A percentile compares a stretch with the other conserved stretches of the same genome.
phyloP scores from a whole-genome alignment of 805 yeast genomes.

The Myxozyma lipomycoides region DNA sequence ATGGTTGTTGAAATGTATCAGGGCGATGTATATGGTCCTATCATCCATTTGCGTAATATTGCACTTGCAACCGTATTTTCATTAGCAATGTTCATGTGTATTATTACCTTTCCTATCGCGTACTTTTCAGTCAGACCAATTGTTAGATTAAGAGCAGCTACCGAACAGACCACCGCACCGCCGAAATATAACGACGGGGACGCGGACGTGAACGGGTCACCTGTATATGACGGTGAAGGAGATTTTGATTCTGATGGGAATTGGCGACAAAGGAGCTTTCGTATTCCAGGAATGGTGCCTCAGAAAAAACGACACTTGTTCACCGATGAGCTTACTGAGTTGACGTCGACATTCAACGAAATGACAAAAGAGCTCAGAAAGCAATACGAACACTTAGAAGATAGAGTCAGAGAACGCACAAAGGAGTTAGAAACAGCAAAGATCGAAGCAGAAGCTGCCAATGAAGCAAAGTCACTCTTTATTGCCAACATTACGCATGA shows the following conservation, averaged over 20 bases:
- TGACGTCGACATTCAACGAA: constrained; percentile 82
- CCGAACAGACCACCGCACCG: constrained; percentile 52
- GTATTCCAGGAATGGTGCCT: constrained; percentile 22
- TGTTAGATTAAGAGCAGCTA: constrained; percentile 70
- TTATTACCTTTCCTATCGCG: constrained; percentile 77
- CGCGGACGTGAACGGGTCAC: not conserved
- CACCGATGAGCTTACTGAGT: constrained; percentile 80
- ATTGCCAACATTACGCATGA: constrained; percentile 93
- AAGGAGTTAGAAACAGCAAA: constrained; percentile 74
- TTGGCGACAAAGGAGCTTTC: constrained; percentile 6
- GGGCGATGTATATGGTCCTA: constrained; percentile 57
- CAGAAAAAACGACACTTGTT: constrained; percentile 34
- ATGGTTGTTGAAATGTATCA: constrained; percentile 65
- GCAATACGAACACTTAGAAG: constrained; percentile 82
- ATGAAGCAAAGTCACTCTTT: constrained; percentile 92
- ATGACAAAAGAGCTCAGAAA: constrained; percentile 85
- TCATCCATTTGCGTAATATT: constrained; percentile 57
- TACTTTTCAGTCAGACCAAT: constrained; percentile 84
- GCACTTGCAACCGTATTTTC: constrained; percentile 76
- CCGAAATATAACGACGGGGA: constrained; percentile 7
- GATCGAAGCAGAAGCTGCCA: constrained; percentile 57
- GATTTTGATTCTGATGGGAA: not conserved
- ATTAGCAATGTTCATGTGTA: constrained; percentile 66
- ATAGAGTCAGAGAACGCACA: constrained; percentile 80
- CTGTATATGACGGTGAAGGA: not conserved